phyloP scores from a whole-genome alignment of 805 yeast genomes.

The Wickerhamomyces ciferrii region DNA sequence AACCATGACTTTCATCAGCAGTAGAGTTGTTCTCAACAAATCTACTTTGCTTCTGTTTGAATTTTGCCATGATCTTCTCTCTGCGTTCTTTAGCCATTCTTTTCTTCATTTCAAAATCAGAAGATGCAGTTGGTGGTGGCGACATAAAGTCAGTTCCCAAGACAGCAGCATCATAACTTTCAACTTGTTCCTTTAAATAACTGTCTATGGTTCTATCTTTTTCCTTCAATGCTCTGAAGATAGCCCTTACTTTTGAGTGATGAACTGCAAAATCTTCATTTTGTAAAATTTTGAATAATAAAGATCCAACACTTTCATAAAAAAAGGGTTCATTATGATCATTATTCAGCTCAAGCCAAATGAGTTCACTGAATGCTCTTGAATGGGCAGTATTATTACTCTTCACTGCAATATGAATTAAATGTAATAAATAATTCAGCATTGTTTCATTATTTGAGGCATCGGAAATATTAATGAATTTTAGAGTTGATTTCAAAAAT shows the following conservation, averaged over 20 bases:
- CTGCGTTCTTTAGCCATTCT: slow-evolving; percentile 65
- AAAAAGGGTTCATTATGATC: slow-evolving; percentile 32
- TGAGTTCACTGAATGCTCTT: slow-evolving; percentile 22
- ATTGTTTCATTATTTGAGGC: slow-evolving; percentile 49
- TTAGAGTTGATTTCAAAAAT: slow-evolving; percentile 46
- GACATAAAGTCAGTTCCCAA: slow-evolving; percentile 4
- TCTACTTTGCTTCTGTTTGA: slow-evolving; percentile 72
- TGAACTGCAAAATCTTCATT: slow-evolving; percentile 34
- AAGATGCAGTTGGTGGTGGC: slow-evolving; percentile 2
- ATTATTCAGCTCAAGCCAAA: slow-evolving; percentile 30
- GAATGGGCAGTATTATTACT: slow-evolving; percentile 26
- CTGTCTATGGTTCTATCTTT: slow-evolving; percentile 25
- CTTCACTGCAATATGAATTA: slow-evolving; percentile 55
- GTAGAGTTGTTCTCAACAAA: slow-evolving; percentile 54
- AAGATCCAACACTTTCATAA: slow-evolving; percentile 33
- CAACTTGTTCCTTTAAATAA: slow-evolving; percentile 30
- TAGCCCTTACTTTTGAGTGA: slow-evolving; percentile 54
- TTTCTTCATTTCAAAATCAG: slow-evolving; percentile 55
- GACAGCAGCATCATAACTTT: slow-evolving; percentile 23
- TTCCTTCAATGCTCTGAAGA: slow-evolving; percentile 31
- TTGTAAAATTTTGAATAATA: slow-evolving; percentile 34
- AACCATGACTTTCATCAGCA: slow-evolving; percentile 22
- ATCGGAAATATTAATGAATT: slow-evolving; percentile 26
- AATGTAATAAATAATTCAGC: slow-evolving; percentile 54
- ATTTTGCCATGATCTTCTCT: slow-evolving; percentile 66